Evolutionary conservation across 208 protist genomes (phyloP), one percentile per base, ranked within the genome.

Genomic region (Herpetomonas tarakana): DNA sequence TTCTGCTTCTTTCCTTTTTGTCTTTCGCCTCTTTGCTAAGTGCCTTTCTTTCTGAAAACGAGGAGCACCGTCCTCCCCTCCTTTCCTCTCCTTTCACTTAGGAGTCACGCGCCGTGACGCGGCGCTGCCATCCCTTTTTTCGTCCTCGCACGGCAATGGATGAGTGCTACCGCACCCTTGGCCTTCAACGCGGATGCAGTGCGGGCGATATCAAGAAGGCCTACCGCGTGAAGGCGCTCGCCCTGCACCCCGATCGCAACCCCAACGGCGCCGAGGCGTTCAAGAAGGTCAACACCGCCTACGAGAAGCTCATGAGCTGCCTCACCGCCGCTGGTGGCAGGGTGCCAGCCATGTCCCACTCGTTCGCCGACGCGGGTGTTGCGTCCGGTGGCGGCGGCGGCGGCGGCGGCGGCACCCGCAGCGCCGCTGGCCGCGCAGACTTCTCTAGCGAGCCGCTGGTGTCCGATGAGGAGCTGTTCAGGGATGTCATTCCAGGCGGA

Each of bases 241-340:
- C 95, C 51, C 87, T 83, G 28, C 97, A 98, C 67, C 97, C 97
- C 4, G 97, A 99, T 63, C 81, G 91, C 39, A 98, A 98, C 56
- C 82, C 78, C 0, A 62, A 53, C 3, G 84, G 85, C 7, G 78
- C 70, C 3, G 83, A 96, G n/a, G 82, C 74, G 22, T 96, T 96
- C 62, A 91, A 96, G 45, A 53, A 50, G 2, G 87, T 99, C 22
- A 85, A 86, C 27, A 68, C 79, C 22, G 97, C 98, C 18, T 99
- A 99, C 75, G 97, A 99, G 51, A 84, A 98, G n/a, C 76, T 97
- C 6, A 78, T 31, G 18, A 71, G 96, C 18, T 55, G 84, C 28
- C 65, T 79, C 24, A 71, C 75, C 58, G 49, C 56, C 3, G 50
- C 74, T 54, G 73, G 75, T 50, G 72, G 67, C 12, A 53, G 52